A percentile compares a stretch with the other conserved stretches of the same genome.
Conservation (phyloP, 805 yeast genomes). For the Spathaspora passalidarum region DNA sequence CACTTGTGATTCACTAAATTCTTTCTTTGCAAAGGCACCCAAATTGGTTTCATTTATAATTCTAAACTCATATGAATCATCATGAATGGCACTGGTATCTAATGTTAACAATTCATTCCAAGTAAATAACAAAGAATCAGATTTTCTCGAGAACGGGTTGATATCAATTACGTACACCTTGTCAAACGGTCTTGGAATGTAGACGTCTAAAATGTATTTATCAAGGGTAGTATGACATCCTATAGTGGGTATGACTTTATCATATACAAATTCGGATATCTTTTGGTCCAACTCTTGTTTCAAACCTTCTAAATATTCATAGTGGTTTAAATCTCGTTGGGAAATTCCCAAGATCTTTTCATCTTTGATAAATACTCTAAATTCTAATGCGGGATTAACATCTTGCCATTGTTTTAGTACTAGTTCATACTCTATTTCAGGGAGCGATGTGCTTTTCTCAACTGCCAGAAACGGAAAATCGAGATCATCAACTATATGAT, state of each 20-base stretch:
- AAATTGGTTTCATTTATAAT: slow-evolving; percentile 66
- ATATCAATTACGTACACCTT: slow-evolving; percentile 74
- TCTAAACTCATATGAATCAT: slow-evolving; percentile 52
- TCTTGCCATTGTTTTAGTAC: slow-evolving; percentile 81
- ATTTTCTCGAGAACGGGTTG: slow-evolving; percentile 76
- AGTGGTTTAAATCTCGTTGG: slow-evolving; percentile 85
- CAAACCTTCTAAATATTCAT: slow-evolving; percentile 60
- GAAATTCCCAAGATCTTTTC: slow-evolving; percentile 65
- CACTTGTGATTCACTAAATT: slow-evolving; percentile 86
- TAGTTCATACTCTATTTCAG: slow-evolving; percentile 50
- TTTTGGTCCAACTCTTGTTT: slow-evolving; percentile 44
- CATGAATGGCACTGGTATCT: slow-evolving; percentile 23
- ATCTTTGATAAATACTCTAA: slow-evolving; percentile 76
- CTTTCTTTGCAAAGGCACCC: slow-evolving; percentile 75
- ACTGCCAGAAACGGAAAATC: slow-evolving; percentile 62
- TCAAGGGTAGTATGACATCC: slow-evolving; percentile 15
- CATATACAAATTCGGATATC: slow-evolving; percentile 55
- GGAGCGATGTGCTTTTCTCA: slow-evolving; percentile 15
- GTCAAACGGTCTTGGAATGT: slow-evolving; percentile 71
- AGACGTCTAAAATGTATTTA: slow-evolving; percentile 72
- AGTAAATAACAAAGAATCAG: slow-evolving; percentile 75
- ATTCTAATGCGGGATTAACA: slow-evolving; percentile 87
- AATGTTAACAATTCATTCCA: slow-evolving; percentile 70
- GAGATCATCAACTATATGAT: slow-evolving; percentile 83
- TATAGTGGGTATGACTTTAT: slow-evolving; percentile 24